Percentiles rank a stretch among this genome's conserved stretches.
Conservation (phyloP, 345 rosid genomes). For the Sapria himalayana region DNA sequence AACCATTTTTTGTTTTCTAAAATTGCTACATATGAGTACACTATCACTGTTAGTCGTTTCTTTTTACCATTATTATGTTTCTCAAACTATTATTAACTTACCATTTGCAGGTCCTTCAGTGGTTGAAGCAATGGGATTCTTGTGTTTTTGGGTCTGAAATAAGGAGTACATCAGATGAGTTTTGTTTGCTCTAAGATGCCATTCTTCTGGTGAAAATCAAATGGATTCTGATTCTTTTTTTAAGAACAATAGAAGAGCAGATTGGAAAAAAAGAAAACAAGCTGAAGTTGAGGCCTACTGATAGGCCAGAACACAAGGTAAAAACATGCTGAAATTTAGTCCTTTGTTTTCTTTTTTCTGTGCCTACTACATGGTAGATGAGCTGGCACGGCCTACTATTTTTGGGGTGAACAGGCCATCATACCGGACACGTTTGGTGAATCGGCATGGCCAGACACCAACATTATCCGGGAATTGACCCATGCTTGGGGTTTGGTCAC, state of each 20-base stretch:
- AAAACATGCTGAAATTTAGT: slow-evolving; percentile 3
- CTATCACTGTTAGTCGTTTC: neutral
- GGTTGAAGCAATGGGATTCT: slow-evolving; percentile 99
- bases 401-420: no score
- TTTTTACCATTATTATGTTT: neutral
- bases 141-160: slow-evolving; percentile 92
- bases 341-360: slow-evolving; percentile 2
- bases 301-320: slow-evolving; percentile 83
- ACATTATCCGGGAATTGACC: no score
- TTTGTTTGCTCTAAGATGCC: slow-evolving; percentile 65
- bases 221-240: slow-evolving; percentile 24
- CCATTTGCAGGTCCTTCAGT: slow-evolving; percentile 50
- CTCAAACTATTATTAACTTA: slow-evolving; percentile 3
- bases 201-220: slow-evolving; percentile 46
- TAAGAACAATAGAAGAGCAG: slow-evolving; percentile 26
- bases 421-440: no score
- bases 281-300: slow-evolving; percentile 34
- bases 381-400: no score
- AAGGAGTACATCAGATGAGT: slow-evolving; percentile 75
- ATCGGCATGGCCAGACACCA: no score
- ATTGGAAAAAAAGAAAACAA: slow-evolving; percentile 32
- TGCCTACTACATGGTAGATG: slow-evolving; percentile 4
- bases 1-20: no score
- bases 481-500: no score
- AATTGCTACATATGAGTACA: no score